phyloP scores from a whole-genome alignment of 2,329 filamentous ascomycete species.

The Trichophyton simii region DNA sequence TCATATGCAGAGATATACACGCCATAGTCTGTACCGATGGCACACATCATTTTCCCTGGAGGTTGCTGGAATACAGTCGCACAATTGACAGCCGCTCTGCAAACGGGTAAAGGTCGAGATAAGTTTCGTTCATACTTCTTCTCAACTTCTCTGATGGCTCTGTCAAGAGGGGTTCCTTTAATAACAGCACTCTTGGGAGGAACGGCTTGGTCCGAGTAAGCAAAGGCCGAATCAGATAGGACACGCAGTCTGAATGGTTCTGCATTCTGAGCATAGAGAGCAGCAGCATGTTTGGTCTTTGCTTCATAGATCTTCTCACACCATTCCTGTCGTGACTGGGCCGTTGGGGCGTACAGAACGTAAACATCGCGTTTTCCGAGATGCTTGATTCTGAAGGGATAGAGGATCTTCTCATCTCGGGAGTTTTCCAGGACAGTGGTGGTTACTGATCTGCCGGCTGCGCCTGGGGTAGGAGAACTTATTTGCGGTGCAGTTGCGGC shows the following conservation, averaged over 20 bases:
- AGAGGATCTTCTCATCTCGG: constrained; percentile 72
- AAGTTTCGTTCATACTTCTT: constrained; percentile 53
- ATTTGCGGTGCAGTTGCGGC: constrained; percentile 55
- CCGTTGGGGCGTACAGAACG: constrained; percentile 70
- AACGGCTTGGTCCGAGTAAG: constrained; percentile 34
- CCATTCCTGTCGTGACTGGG: constrained; percentile 71
- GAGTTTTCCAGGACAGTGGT: constrained; percentile 40
- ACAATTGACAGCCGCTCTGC: constrained; percentile 78
- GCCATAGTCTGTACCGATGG: constrained; percentile 88
- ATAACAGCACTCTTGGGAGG: constrained; percentile 62
- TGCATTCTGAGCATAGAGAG: constrained; percentile 80
- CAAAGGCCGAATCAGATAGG: constrained; percentile 80
- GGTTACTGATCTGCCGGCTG: constrained; percentile 34
- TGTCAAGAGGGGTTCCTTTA: constrained; percentile 78
- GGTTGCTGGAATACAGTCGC: constrained; percentile 75
- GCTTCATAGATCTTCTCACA: constrained; percentile 87
- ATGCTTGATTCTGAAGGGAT: constrained; percentile 92
- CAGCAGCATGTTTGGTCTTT: constrained; percentile 83
- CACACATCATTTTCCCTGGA: constrained; percentile 74
- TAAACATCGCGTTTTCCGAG: constrained; percentile 78
- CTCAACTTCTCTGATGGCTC: constrained; percentile 82
- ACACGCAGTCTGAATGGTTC: constrained; percentile 89
- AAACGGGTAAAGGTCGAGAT: constrained; percentile 60
- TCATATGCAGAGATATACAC: constrained; percentile 80
- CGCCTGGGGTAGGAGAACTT: constrained; percentile 33